Evolutionary conservation across 1,139 yeast genomes (phyloP), one percentile per base, ranked within the genome.

Genomic region (Yamadazyma epiphylla): DNA sequence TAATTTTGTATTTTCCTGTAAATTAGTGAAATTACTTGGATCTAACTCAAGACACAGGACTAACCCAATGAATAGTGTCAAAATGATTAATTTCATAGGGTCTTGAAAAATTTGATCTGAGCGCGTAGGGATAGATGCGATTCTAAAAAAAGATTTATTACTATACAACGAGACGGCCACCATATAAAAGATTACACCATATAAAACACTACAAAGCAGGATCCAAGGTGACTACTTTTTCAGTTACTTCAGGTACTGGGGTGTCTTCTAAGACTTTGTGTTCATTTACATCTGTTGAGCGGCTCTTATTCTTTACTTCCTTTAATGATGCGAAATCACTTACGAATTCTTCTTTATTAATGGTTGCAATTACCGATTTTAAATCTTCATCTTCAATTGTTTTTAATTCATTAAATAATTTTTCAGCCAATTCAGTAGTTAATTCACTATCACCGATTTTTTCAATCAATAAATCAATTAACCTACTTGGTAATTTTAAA

Each of bases 1-100:
- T 15, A 71, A 55, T 3, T 75, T 66, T 11, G 83, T 75, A n/a
- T 77, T 85, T 27, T 58, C 49, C 38, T 59, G 48, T 33, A 68
- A 51, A 31, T 58, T 58, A 28, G 66, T 57, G 25, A 53, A 51
- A 41, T 60, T 60, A 41, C 60, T 60, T 12, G 67, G 58, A 41
- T 67, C 70, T 34, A 68, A 54, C 39, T 46, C 19, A 27, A 17
- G 36, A 13, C 22, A 33, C 27, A 22, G 26, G 13, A 24, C 24
- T 5, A 10, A 13, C 10, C 25, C 14, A 25, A 27, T 14, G 6
- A 24, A 14, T 13, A 26, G 16, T 24, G 14, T 11, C 14, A 17
- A 17, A 17, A 17, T 10, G 20, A 17, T 7, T 7, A 7, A 17
- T 17, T 15, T 15, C 24, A 11, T 24, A 15, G 29, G 22, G 24